Percentiles rank a stretch among this genome's conserved stretches.
Evolutionary conservation across 2,329 filamentous ascomycete species (phyloP).

Genomic region (Mycosphaerella sp.): DNA sequence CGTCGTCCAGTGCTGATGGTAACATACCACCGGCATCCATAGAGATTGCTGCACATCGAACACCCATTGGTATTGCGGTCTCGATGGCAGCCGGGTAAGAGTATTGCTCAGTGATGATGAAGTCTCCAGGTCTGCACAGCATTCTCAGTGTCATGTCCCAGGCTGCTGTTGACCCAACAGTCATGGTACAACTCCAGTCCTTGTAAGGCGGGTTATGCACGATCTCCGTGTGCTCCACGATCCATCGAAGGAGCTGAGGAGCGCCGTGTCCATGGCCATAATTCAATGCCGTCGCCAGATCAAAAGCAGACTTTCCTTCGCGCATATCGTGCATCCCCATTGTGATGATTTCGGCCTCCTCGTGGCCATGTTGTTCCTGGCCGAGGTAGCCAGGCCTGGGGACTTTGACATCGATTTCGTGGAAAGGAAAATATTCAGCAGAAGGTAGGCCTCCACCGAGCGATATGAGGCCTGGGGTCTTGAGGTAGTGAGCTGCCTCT

Average conservation of each 20-base stretch:
- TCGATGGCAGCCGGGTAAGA: conserved; percentile 76
- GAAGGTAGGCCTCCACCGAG: conserved; percentile 88
- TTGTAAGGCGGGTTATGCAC: conserved; percentile 79
- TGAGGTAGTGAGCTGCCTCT: conserved; percentile 69
- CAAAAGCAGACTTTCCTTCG: conserved; percentile 57
- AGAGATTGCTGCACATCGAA: conserved; percentile 54
- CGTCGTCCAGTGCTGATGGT: conserved; percentile 55
- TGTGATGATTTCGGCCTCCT: conserved; percentile 54
- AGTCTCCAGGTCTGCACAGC: conserved; percentile 69
- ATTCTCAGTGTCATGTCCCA: conserved; percentile 80
- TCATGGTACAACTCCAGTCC: conserved; percentile 83
- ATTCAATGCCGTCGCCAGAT: conserved; percentile 85
- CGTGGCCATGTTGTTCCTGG: conserved; percentile 57
- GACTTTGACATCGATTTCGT: conserved; percentile 67
- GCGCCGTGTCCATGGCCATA: conserved; percentile 84
- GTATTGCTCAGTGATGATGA: conserved; percentile 81
- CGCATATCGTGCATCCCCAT: conserved; percentile 80
- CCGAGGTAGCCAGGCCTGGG: conserved; percentile 59
- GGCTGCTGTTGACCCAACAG: conserved; percentile 76
- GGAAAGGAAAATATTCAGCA: conserved; percentile 86
- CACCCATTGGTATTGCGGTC: conserved; percentile 57
- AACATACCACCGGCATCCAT: conserved; percentile 63
- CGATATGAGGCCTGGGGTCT: conserved; percentile 78
- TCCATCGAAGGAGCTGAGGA: conserved; percentile 79
- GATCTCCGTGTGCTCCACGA: conserved; percentile 93